Conservation (phyloP, 2,329 filamentous ascomycete species). For the Xylaria sp. region DNA sequence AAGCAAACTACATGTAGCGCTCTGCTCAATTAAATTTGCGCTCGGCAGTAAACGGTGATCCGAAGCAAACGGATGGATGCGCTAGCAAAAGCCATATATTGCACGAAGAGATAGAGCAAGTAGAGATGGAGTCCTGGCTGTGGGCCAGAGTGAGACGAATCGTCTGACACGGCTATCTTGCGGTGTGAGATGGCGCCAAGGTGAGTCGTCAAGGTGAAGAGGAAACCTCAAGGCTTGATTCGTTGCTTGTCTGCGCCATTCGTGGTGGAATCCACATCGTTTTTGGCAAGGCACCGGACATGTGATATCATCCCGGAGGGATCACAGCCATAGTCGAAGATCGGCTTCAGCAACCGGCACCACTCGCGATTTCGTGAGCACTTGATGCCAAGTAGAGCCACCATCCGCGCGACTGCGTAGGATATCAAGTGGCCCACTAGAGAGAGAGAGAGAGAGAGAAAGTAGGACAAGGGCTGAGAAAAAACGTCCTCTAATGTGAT, state of each 20-base stretch:
- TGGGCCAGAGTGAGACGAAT: not conserved
- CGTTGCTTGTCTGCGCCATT: not conserved
- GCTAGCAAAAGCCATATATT: no score
- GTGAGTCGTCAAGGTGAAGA: slow-evolving; percentile 22
- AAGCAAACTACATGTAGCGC: no score
- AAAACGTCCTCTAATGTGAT: not conserved
- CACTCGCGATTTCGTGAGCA: not conserved
- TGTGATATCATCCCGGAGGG: not conserved
- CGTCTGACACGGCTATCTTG: slow-evolving; percentile 12
- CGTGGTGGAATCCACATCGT: slow-evolving; percentile 7
- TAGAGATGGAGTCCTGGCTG: not conserved
- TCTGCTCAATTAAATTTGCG: no score
- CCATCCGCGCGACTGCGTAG: not conserved
- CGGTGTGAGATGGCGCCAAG: slow-evolving; percentile 24
- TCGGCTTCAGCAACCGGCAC: not conserved
- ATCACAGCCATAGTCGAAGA: not conserved
- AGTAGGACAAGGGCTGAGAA: not conserved
- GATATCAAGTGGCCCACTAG: not conserved
- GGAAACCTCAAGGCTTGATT: slow-evolving; percentile 9
- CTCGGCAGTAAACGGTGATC: no score
- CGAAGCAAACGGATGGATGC: no score
- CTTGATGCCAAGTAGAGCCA: not conserved
- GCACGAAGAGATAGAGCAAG: not conserved
- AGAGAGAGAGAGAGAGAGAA: no score
- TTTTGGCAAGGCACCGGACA: not conserved